Percentiles rank a stretch among this genome's conserved stretches.
Conservation (phyloP, 129 eudicot species). For the Oenanthe sinensis region DNA sequence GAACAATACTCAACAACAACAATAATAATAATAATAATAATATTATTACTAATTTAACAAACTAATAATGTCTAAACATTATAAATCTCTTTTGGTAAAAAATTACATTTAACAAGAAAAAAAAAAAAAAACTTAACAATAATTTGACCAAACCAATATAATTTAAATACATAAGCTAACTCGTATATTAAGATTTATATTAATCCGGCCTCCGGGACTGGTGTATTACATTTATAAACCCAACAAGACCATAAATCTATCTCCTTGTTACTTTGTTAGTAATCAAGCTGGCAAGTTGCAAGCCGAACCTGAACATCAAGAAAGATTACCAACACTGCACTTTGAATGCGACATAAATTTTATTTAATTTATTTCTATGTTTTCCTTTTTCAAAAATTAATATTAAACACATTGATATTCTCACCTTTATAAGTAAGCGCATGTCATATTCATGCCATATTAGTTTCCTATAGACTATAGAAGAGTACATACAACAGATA, state of each 20-base stretch:
- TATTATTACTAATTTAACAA: too few species aligned
- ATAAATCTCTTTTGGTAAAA: too few species aligned
- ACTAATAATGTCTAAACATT: too few species aligned
- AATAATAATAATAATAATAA: too few species aligned
- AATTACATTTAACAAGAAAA: too few species aligned
- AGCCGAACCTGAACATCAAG: not conserved
- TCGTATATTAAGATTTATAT: too few species aligned
- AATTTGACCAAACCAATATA: too few species aligned
- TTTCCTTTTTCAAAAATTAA: not conserved
- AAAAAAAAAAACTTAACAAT: too few species aligned
- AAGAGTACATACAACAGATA: not conserved
- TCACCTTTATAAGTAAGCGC: slow-evolving; percentile 13
- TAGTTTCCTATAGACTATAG: not conserved
- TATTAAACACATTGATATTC: not conserved
- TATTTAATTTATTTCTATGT: not conserved
- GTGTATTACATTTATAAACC: not conserved
- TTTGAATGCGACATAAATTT: not conserved
- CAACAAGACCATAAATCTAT: not conserved
- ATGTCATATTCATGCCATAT: not conserved
- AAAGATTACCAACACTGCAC: slow-evolving; percentile 1
- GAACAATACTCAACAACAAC: too few species aligned
- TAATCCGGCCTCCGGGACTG: too few species aligned
- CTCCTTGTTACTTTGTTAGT: not conserved
- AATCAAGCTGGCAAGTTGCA: not conserved
- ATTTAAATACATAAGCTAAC: too few species aligned